Evolutionary conservation across 306 rosid genomes (phyloP).

Genomic region (Lagenaria siceraria): DNA sequence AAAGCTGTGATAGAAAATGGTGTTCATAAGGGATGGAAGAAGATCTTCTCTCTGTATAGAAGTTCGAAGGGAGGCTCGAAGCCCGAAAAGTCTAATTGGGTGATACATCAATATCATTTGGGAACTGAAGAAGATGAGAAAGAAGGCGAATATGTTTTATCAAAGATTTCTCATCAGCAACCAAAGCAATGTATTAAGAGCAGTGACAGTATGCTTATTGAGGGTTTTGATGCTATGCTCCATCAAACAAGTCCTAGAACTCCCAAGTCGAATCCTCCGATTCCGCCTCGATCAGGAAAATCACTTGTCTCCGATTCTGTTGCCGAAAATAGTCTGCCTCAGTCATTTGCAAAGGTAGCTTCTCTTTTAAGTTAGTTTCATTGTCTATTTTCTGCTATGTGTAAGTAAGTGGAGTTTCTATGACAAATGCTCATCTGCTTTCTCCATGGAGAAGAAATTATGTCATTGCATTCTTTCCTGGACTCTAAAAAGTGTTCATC

Average conservation of each 20-base stretch:
- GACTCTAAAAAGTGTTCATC: background rate
- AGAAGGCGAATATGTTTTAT: constrained; percentile 70
- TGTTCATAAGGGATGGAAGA: constrained; percentile 55
- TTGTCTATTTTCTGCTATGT: background rate
- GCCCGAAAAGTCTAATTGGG: constrained; percentile 60
- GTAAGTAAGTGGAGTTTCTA: background rate
- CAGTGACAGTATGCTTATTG: constrained; percentile 25
- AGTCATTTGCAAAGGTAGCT: constrained; percentile 32
- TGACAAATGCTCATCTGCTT: background rate
- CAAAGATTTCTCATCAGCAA: constrained; percentile 53
- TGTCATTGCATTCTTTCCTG: background rate
- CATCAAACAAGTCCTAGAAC: constrained; percentile 57
- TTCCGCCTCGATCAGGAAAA: constrained; percentile 45
- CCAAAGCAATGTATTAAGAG: constrained; percentile 37
- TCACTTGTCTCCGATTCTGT: constrained; percentile 18
- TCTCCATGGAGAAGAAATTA: background rate
- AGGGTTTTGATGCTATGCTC: constrained; percentile 23
- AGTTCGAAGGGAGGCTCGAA: constrained; percentile 50
- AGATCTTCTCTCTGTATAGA: constrained; percentile 71
- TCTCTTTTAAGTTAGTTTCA: background rate
- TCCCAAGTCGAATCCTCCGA: constrained; percentile 50
- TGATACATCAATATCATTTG: constrained; percentile 86
- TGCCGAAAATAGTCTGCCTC: constrained; percentile 18
- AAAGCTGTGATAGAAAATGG: constrained; percentile 28
- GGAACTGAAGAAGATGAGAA: constrained; percentile 67